phyloP scores from a whole-genome alignment of 345 rosid species.

The Zanthoxylum bungeanum region DNA sequence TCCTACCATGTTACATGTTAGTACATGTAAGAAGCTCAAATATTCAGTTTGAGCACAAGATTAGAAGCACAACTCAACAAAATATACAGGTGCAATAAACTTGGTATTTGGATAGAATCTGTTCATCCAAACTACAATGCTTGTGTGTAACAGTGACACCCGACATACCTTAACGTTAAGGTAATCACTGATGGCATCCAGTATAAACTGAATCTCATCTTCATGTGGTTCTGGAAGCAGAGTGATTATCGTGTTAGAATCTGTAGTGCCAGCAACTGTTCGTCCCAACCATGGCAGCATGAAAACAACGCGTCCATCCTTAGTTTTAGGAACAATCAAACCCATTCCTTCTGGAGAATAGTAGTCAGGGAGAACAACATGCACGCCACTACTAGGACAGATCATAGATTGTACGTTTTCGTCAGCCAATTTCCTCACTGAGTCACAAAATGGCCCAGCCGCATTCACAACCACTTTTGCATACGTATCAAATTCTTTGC shows the following conservation, averaged over 20 bases:
- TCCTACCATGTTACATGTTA: background rate
- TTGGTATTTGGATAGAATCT: background rate
- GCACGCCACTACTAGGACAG: constrained; percentile 97
- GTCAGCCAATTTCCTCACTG: constrained; percentile 80
- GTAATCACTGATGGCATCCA: constrained; percentile 92
- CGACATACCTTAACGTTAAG: constrained; percentile 69
- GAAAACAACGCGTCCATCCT: constrained; percentile 98
- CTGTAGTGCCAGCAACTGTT: constrained; percentile 97
- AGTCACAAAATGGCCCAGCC: constrained; percentile 95
- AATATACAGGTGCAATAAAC: background rate
- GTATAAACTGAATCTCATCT: constrained; percentile 95
- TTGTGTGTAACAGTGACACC: background rate
- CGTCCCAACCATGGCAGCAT: constrained; percentile 99
- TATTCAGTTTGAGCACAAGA: background rate
- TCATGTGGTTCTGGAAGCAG: constrained; percentile 93
- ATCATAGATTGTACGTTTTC: constrained; percentile 67
- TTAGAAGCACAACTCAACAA: background rate
- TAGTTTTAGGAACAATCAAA: constrained; percentile 96
- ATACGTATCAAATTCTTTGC: constrained; percentile 76
- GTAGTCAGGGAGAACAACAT: constrained; percentile 90
- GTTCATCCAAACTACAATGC: background rate
- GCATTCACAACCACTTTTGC: constrained; percentile 94
- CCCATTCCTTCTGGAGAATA: constrained; percentile 99
- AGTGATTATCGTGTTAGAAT: constrained; percentile 81
- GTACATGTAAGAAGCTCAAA: background rate